These are phyloP conservation scores for Parathielavia appendiculata DNA, from an alignment of 495 filamentous ascomycete species.

Conservation along the genomic window DNA sequence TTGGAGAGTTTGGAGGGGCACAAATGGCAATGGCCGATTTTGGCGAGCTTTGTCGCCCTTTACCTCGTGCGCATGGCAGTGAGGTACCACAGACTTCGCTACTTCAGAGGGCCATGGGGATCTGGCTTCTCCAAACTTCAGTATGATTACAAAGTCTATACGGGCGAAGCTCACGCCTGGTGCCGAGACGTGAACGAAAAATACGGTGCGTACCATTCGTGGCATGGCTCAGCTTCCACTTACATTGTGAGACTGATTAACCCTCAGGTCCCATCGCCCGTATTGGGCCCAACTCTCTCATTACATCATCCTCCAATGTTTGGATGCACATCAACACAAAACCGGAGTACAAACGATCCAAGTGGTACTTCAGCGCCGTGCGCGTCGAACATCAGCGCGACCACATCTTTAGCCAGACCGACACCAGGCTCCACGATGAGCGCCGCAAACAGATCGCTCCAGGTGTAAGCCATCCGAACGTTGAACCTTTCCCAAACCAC, in stretches of 20 bases:
- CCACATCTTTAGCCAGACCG: constrained; percentile 34
- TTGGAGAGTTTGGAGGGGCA: neutral
- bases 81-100: neutral
- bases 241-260: neutral
- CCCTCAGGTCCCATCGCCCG: constrained; percentile 29
- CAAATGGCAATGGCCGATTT: neutral
- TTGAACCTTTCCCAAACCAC: neutral
- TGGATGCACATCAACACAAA: constrained; percentile 33
- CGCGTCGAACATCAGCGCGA: constrained; percentile 31
- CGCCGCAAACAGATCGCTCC: constrained; percentile 33
- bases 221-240: neutral
- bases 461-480: constrained; percentile 30
- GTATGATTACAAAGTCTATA: constrained; percentile 14
- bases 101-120: constrained; percentile 31
- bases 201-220: constrained; percentile 16
- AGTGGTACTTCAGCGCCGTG: constrained; percentile 29
- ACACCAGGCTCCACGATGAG: constrained; percentile 30
- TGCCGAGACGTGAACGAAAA: constrained; percentile 21
- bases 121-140: constrained; percentile 25
- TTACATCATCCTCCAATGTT: constrained; percentile 26
- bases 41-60: neutral
- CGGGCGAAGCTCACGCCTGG: constrained; percentile 18
- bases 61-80: neutral
- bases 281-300: constrained; percentile 32
- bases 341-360: constrained; percentile 25